A percentile compares a stretch with the other conserved stretches of the same genome.
Evolutionary conservation across 2,329 filamentous ascomycete genomes (phyloP).

Genomic region (Aspergillus piperis): DNA sequence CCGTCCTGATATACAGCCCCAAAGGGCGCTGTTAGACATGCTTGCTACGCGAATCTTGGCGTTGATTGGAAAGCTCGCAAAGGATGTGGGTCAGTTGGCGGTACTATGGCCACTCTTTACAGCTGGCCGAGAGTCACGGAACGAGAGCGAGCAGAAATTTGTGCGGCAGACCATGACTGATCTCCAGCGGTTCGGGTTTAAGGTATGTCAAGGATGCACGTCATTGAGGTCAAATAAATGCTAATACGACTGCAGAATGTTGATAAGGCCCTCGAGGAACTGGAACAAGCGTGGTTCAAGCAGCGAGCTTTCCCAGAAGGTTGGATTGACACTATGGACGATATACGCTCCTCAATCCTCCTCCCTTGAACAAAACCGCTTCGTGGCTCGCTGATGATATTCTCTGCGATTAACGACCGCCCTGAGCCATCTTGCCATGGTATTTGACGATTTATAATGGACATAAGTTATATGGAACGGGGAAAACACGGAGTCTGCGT

Average conservation of each 20-base stretch:
- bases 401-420: background rate
- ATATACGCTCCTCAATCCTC: conserved; percentile 36
- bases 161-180: conserved; percentile 34
- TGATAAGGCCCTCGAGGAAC: conserved; percentile 32
- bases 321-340: conserved; percentile 36
- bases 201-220: conserved; percentile 15
- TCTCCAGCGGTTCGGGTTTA: conserved; percentile 32
- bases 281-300: conserved; percentile 36
- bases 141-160: conserved; percentile 31
- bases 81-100: conserved; percentile 37
- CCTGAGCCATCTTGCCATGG: background rate
- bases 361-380: conserved; percentile 22
- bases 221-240: background rate
- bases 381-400: no score
- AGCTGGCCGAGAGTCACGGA: conserved; percentile 35
- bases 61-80: conserved; percentile 33
- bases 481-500: background rate
- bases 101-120: conserved; percentile 38
- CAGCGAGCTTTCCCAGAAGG: conserved; percentile 35
- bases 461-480: background rate
- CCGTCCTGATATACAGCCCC: conserved; percentile 29
- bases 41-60: conserved; percentile 33
- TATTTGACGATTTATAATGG: background rate
- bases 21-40: conserved; percentile 29
- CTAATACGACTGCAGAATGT: conserved; percentile 27